These are phyloP conservation scores for Ustilago tritici DNA, from an alignment of 1,284 basidiomycete genomes.

Conservation along the genomic window DNA sequence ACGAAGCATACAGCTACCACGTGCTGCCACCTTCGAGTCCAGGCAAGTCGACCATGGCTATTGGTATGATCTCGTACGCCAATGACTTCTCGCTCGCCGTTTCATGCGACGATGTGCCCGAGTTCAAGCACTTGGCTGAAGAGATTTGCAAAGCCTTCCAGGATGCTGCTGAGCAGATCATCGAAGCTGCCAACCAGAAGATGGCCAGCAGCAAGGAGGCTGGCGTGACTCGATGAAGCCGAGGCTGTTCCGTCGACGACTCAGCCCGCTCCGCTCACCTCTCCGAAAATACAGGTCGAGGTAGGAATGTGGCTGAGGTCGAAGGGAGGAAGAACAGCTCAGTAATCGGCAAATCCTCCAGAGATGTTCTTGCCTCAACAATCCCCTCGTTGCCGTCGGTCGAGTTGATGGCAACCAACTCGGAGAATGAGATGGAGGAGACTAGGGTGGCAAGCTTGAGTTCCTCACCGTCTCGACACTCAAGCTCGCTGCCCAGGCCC, in stretches of 20 bases:
- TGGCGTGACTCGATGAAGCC: conserved; percentile 30
- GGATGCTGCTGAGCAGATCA: conserved; percentile 57
- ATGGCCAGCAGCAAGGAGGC: conserved; percentile 25
- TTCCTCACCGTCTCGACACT: conserved; percentile 49
- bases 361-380: conserved; percentile 18
- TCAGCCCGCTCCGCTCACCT: background rate
- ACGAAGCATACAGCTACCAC: conserved; percentile 67
- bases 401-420: conserved; percentile 1
- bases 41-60: conserved; percentile 67
- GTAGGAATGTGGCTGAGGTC: conserved; percentile 2
- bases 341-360: conserved; percentile 2
- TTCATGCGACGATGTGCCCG: conserved; percentile 67
- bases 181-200: conserved; percentile 59
- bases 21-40: conserved; percentile 67
- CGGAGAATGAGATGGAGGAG: conserved; percentile 33
- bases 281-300: no score
- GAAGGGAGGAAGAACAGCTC: conserved; percentile 45
- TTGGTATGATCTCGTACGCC: conserved; percentile 69
- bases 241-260: conserved; percentile 48
- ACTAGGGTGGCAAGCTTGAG: conserved; percentile 26
- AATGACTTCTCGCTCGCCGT: conserved; percentile 66
- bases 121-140: conserved; percentile 58
- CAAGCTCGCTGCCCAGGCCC: conserved; percentile 22
- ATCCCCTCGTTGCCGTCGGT: conserved; percentile 12
- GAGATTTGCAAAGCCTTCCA: conserved; percentile 66